Evolutionary conservation across 768 basidiomycete species (phyloP).

Genomic region (Neoboletus magnificus): DNA sequence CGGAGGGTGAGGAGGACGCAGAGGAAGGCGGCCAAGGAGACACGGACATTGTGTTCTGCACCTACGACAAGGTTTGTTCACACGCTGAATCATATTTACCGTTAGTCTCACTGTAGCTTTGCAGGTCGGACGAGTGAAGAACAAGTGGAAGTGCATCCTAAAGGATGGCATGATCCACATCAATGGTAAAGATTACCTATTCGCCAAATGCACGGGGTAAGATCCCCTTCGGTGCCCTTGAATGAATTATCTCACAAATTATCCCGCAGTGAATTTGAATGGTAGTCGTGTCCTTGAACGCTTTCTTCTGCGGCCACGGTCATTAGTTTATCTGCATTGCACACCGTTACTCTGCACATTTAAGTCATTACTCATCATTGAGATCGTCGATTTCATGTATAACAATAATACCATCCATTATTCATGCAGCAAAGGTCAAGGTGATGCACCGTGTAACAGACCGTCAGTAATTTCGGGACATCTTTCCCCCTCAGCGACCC

Average conservation of each 20-base stretch:
- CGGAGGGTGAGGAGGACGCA: constrained; percentile 78
- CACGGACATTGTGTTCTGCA: constrained; percentile 94
- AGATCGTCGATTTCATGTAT: constrained; percentile 22
- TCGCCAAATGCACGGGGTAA: constrained; percentile 95
- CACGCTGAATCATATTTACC: neutral
- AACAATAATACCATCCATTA: constrained; percentile 15
- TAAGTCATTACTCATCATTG: constrained; percentile 19
- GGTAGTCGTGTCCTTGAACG: constrained; percentile 28
- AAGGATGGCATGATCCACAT: constrained; percentile 98
- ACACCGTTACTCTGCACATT: constrained; percentile 23
- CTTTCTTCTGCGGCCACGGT: constrained; percentile 1
- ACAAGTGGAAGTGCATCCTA: constrained; percentile 98
- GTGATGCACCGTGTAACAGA: neutral
- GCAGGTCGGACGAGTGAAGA: constrained; percentile 98
- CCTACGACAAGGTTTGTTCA: constrained; percentile 86
- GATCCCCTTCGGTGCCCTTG: constrained; percentile 23
- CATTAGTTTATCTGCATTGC: constrained; percentile 24
- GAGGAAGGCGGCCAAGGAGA: constrained; percentile 74
- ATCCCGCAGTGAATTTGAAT: constrained; percentile 41
- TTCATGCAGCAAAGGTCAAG: constrained; percentile 4
- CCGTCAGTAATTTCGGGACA: neutral
- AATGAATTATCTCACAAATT: neutral
- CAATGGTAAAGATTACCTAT: constrained; percentile 96
- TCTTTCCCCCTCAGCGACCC: neutral
- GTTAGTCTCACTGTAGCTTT: neutral